Percentiles rank a stretch among this genome's conserved stretches.
Evolutionary conservation across 345 rosid species (phyloP).

Genomic region (Eucalyptus curtisii): DNA sequence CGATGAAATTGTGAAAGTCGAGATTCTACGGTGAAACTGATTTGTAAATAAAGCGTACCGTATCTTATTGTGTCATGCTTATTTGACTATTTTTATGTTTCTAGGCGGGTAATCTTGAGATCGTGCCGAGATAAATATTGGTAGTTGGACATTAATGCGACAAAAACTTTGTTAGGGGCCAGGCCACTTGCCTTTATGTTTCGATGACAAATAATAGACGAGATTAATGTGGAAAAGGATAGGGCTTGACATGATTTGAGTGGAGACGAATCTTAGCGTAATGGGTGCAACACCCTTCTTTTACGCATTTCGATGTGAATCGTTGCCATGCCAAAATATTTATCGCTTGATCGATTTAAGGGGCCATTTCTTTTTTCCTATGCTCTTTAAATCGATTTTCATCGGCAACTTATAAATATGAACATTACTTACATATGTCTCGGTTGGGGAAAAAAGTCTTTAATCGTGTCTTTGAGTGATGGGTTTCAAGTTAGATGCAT

Average conservation of each 20-base stretch:
- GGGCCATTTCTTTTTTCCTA: not conserved
- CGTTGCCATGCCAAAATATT: not conserved
- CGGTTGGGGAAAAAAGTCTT: not conserved
- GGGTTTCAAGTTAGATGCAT: not conserved
- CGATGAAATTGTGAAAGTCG: not conserved
- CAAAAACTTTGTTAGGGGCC: not conserved
- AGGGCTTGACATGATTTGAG: not conserved
- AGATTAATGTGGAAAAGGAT: not conserved
- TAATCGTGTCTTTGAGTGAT: not conserved
- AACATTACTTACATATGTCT: not conserved
- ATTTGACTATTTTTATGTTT: not conserved
- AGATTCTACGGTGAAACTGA: not conserved
- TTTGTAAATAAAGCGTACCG: not conserved
- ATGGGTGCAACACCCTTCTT: fast-evolving
- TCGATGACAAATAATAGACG: not conserved
- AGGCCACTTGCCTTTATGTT: not conserved
- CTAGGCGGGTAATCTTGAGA: not conserved
- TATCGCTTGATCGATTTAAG: too few relatives aligned
- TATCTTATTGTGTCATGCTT: not conserved
- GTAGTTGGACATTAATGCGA: not conserved
- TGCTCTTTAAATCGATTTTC: not conserved
- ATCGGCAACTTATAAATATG: not conserved
- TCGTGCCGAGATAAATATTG: not conserved
- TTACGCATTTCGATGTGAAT: not conserved
- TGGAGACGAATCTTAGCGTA: not conserved